Percentiles rank a stretch among this genome's conserved stretches.
These are phyloP conservation scores for Fusarium nisikadoi DNA, from an alignment of 2,329 filamentous ascomycete genomes.

Conservation along the genomic window DNA sequence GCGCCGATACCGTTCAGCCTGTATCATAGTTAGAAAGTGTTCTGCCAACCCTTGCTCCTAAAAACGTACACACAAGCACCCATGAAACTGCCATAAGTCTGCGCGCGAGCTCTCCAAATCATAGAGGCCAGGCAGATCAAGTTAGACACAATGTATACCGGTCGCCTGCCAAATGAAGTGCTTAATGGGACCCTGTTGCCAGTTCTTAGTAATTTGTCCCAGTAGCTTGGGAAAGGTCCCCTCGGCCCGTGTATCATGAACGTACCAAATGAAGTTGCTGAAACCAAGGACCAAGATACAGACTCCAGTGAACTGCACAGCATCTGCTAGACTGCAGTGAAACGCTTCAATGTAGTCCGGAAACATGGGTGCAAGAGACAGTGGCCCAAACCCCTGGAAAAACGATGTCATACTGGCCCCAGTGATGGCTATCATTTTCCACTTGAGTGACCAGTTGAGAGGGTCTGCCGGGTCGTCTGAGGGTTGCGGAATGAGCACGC, in stretches of 20 bases:
- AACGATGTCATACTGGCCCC: not conserved
- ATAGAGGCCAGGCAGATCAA: not conserved
- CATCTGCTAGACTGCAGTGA: not conserved
- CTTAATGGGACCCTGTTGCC: not conserved
- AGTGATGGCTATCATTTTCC: not conserved
- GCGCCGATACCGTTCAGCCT: not conserved
- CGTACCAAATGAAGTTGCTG: not conserved
- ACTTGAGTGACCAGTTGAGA: not conserved
- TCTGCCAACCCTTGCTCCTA: accelerated
- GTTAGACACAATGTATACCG: not conserved
- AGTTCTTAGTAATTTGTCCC: not conserved
- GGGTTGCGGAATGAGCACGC: not conserved
- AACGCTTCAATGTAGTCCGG: not conserved
- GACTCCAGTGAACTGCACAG: not conserved
- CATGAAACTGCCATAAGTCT: not conserved
- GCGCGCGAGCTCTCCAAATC: slow-evolving; percentile 1
- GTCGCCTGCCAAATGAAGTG: not conserved
- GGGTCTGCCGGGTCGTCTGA: not conserved
- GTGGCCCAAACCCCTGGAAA: not conserved
- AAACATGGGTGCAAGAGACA: not conserved
- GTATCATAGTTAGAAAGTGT: not conserved
- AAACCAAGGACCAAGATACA: not conserved
- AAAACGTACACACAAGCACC: not conserved
- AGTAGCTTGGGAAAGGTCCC: accelerated
- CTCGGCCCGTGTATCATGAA: accelerated